These are phyloP conservation scores for Puccinia sorghi DNA, from an alignment of 1,284 basidiomycete genomes.

Conservation along the genomic window DNA sequence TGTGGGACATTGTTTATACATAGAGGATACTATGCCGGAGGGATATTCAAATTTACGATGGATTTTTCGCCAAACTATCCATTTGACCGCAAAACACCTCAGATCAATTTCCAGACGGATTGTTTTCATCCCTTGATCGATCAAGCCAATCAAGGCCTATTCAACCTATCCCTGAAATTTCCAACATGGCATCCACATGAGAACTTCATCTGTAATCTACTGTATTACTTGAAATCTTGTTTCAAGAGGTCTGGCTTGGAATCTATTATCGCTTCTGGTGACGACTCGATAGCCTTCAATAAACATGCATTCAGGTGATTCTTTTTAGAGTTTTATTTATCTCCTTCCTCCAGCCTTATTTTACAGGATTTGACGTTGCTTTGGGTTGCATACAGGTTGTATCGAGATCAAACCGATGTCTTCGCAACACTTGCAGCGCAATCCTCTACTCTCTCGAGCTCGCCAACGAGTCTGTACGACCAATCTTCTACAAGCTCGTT, in stretches of 20 bases:
- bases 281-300: constrained; percentile 34
- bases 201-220: constrained; percentile 28
- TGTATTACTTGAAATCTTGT: constrained; percentile 41
- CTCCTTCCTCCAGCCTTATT: background rate
- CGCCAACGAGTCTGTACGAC: constrained; percentile 32
- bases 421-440: constrained; percentile 49
- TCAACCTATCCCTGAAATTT: constrained; percentile 29
- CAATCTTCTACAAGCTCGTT: constrained; percentile 7
- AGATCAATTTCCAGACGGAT: constrained; percentile 36
- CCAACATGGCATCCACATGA: constrained; percentile 12
- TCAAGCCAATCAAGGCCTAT: constrained; percentile 22
- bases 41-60: constrained; percentile 38
- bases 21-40: constrained; percentile 45
- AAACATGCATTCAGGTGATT: constrained; percentile 44
- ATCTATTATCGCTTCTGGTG: constrained; percentile 22
- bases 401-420: constrained; percentile 44
- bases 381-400: constrained; percentile 15
- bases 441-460: constrained; percentile 42
- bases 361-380: background rate
- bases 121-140: constrained; percentile 50
- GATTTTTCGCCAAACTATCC: constrained; percentile 41
- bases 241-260: constrained; percentile 48
- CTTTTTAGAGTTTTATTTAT: background rate
- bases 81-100: constrained; percentile 12
- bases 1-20: constrained; percentile 46